phyloP scores from a whole-genome alignment of 2,329 filamentous ascomycete genomes.

The Niveomyces coronatus region DNA sequence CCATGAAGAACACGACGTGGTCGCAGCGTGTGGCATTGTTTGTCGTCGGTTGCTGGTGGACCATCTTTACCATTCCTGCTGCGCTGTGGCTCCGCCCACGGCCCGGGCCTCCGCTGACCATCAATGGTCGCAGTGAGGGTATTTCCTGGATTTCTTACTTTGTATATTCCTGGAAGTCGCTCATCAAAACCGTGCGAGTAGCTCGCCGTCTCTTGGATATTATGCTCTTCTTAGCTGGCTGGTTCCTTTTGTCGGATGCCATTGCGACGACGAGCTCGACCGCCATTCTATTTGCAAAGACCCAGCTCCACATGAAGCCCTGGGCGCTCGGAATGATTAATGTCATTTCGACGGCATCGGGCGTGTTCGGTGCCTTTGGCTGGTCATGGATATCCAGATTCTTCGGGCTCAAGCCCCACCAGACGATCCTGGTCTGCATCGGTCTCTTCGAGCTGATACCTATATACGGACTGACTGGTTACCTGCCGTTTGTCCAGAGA shows the following conservation, averaged over 20 bases:
- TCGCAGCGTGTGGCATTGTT: constrained; percentile 81
- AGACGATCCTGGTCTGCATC: constrained; percentile 90
- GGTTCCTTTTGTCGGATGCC: constrained; percentile 90
- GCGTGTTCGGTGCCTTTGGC: constrained; percentile 78
- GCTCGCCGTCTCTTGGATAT: constrained; percentile 66
- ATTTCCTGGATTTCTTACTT: constrained; percentile 59
- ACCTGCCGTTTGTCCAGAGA: constrained; percentile 65
- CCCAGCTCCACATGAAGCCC: constrained; percentile 77
- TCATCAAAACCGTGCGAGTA: constrained; percentile 69
- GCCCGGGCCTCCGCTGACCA: constrained; percentile 70
- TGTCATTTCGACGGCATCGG: constrained; percentile 76
- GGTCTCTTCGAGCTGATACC: constrained; percentile 86
- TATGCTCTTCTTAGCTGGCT: constrained; percentile 70
- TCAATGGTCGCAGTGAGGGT: constrained; percentile 26
- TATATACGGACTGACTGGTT: constrained; percentile 80
- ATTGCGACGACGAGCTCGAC: constrained; percentile 93
- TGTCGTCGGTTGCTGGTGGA: constrained; percentile 86
- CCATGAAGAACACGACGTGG: constrained; percentile 67
- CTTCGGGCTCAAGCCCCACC: constrained; percentile 62
- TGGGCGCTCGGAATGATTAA: constrained; percentile 87
- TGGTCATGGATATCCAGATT: constrained; percentile 72
- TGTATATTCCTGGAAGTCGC: constrained; percentile 72
- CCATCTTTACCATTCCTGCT: constrained; percentile 78
- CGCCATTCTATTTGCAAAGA: constrained; percentile 92
- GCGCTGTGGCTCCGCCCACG: constrained; percentile 80